phyloP scores from a whole-genome alignment of 1,284 basidiomycete genomes.

The Puccinia brachypodii region DNA sequence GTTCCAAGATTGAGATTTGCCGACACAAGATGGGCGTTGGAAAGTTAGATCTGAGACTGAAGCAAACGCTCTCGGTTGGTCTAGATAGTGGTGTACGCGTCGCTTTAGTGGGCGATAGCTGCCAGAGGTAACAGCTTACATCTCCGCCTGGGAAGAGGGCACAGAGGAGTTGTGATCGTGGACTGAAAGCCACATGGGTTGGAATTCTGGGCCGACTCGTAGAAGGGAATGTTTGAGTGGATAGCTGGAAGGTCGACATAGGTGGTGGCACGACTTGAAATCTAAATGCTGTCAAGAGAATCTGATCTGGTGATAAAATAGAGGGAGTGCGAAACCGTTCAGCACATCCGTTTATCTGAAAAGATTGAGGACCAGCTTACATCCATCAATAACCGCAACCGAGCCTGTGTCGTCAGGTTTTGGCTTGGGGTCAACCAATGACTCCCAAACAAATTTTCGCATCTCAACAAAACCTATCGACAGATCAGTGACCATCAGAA shows the following conservation, averaged over 20 bases:
- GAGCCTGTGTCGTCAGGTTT: slow-evolving; percentile 76
- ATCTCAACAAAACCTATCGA: slow-evolving; percentile 67
- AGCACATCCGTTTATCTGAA: background rate
- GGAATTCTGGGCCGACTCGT: background rate
- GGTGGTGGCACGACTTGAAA: slow-evolving; percentile 92
- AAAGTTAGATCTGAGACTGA: background rate
- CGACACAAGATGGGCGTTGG: background rate
- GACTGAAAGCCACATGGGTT: slow-evolving; percentile 32
- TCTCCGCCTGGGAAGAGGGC: slow-evolving; percentile 15
- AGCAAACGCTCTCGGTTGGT: background rate
- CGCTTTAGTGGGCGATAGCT: background rate
- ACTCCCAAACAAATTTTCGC: slow-evolving; percentile 74
- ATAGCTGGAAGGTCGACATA: slow-evolving; percentile 76
- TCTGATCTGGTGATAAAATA: slow-evolving; percentile 61
- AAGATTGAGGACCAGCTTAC: slow-evolving; percentile 61
- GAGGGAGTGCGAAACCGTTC: background rate
- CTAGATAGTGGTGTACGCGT: background rate
- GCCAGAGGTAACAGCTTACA: slow-evolving; percentile 15
- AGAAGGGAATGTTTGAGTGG: slow-evolving; percentile 53
- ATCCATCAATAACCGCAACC: slow-evolving; percentile 87
- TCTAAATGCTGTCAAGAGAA: slow-evolving; percentile 87
- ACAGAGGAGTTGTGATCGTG: slow-evolving; percentile 13
- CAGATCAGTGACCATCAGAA: slow-evolving; percentile 51
- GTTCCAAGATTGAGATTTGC: slow-evolving; percentile 19
- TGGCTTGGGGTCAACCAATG: slow-evolving; percentile 65